A percentile compares a stretch with the other conserved stretches of the same genome.
These are phyloP conservation scores for Entomortierella lignicola DNA, from an alignment of 192 early-diverging fungal species.

Conservation along the genomic window DNA sequence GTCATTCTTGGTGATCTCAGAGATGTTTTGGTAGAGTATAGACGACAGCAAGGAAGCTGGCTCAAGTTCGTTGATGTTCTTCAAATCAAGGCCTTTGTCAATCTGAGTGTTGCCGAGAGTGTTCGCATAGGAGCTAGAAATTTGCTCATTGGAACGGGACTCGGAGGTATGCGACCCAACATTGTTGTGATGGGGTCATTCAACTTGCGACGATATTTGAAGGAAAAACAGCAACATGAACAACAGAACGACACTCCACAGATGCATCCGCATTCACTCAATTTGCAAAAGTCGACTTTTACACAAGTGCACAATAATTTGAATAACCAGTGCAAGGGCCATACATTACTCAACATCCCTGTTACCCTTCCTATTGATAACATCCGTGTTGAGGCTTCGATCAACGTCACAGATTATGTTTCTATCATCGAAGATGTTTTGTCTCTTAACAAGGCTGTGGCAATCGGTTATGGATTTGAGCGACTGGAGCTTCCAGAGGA, in stretches of 20 bases:
- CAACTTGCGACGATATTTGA: constrained; percentile 52
- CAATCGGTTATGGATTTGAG: constrained; percentile 73
- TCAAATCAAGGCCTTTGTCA: constrained; percentile 73
- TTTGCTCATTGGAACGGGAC: constrained; percentile 69
- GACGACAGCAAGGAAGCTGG: constrained; percentile 67
- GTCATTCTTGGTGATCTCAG: constrained; percentile 67
- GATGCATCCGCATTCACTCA: neutral
- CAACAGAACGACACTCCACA: neutral
- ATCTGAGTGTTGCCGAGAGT: constrained; percentile 62
- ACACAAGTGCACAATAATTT: neutral
- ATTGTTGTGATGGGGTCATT: constrained; percentile 73
- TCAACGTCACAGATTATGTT: constrained; percentile 69
- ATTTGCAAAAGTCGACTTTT: neutral
- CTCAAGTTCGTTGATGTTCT: constrained; percentile 68
- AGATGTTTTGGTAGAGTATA: constrained; percentile 60
- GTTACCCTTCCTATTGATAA: constrained; percentile 65
- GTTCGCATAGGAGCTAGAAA: constrained; percentile 66
- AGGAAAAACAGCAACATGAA: constrained; percentile 12
- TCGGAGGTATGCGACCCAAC: constrained; percentile 77
- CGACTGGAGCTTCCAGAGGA: constrained; percentile 55
- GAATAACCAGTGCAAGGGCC: constrained; percentile 7
- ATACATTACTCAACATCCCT: constrained; percentile 45
- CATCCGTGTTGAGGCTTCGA: constrained; percentile 66
- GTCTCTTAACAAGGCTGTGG: constrained; percentile 75
- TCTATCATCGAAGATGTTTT: constrained; percentile 79